Conservation (phyloP, 225 moss, liverwort and hornwort genomes). For the Marchantia polymorpha region DNA sequence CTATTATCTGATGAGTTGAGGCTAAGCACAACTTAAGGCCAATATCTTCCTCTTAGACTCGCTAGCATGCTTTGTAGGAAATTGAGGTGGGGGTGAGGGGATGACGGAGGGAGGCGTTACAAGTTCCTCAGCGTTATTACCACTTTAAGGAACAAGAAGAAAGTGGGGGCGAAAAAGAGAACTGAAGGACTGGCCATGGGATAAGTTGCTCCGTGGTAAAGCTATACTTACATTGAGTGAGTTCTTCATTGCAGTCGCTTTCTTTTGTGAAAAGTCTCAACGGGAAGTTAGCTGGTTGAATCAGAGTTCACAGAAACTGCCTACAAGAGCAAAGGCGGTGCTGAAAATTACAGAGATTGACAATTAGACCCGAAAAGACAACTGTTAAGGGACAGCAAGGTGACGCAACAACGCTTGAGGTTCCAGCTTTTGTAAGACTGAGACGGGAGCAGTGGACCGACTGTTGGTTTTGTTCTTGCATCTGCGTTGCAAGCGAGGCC, state of each 20-base stretch:
- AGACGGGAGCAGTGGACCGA: not conserved
- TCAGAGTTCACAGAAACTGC: not conserved
- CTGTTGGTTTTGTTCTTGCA: not conserved
- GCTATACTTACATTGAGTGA: constrained; percentile 1
- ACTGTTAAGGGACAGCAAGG: not conserved
- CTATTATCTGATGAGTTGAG: too few relatives aligned
- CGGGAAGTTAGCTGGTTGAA: not conserved
- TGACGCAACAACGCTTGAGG: not conserved
- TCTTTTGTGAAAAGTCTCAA: not conserved
- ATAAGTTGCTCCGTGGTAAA: not conserved
- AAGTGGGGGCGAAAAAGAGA: not conserved
- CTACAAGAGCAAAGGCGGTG: not conserved
- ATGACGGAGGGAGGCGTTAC: not conserved
- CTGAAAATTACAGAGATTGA: not conserved
- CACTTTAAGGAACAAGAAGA: not conserved
- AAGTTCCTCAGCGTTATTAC: not conserved
- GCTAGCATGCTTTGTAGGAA: not conserved
- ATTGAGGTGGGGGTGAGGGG: not conserved
- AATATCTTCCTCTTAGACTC: not conserved
- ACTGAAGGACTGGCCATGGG: constrained; percentile 5
- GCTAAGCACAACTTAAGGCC: not conserved
- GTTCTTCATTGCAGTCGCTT: not conserved
- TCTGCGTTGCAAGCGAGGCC: not conserved
- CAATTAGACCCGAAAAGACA: not conserved
- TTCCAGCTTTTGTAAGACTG: not conserved